These are phyloP conservation scores for Hypoxylon sp. DNA, from an alignment of 2,329 filamentous ascomycete species.

Conservation along the genomic window DNA sequence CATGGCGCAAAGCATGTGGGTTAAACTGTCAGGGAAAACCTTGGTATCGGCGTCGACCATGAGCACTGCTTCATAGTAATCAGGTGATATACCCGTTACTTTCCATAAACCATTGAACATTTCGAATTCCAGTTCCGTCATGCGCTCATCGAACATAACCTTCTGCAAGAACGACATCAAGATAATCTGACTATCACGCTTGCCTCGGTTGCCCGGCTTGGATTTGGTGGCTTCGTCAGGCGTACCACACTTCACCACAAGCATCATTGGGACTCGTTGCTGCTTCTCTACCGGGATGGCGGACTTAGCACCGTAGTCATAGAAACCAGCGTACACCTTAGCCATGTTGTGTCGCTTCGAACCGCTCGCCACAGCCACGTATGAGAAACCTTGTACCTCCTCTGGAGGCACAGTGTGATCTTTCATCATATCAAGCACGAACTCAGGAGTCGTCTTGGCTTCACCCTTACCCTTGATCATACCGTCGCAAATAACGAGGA, in stretches of 20 bases:
- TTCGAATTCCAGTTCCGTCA: constrained; percentile 99
- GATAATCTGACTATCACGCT: constrained; percentile 98
- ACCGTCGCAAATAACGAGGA: constrained; percentile 95
- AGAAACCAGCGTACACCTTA: constrained; percentile 97
- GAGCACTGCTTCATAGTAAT: constrained; percentile 97
- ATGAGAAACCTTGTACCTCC: constrained; percentile 89
- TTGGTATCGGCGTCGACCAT: constrained; percentile 99
- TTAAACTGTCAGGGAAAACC: constrained; percentile 97
- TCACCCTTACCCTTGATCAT: constrained; percentile 97
- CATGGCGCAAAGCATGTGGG: constrained; percentile 99
- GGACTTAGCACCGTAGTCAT: constrained; percentile 89
- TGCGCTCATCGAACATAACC: constrained; percentile 99
- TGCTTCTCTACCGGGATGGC: constrained; percentile 85
- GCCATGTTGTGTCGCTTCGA: constrained; percentile 99
- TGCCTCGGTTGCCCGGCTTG: constrained; percentile 97
- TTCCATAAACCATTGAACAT: constrained; percentile 99
- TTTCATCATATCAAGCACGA: constrained; percentile 92
- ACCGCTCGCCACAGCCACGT: constrained; percentile 94
- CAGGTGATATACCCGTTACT: constrained; percentile 95
- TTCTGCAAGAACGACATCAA: constrained; percentile 99
- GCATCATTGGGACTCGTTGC: constrained; percentile 97
- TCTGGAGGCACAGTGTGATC: constrained; percentile 82
- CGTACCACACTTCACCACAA: constrained; percentile 94
- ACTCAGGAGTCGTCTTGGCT: constrained; percentile 84
- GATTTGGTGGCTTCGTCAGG: constrained; percentile 81